phyloP scores from a whole-genome alignment of 2,329 filamentous ascomycete genomes.

The Penicillium frequentans region DNA sequence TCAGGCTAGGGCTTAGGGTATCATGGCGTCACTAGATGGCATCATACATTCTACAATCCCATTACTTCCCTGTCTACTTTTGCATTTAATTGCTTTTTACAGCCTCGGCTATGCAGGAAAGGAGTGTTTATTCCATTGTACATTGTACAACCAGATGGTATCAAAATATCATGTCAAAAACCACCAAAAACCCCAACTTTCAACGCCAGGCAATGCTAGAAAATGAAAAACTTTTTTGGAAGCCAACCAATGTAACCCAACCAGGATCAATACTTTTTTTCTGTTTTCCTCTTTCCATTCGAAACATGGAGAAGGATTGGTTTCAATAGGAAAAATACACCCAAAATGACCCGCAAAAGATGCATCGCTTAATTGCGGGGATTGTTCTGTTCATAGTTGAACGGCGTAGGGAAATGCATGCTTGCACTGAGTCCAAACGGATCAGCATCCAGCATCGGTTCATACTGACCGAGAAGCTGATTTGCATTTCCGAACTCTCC shows the following conservation, averaged over 20 bases:
- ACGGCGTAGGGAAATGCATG: constrained; percentile 90
- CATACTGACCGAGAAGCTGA: constrained; percentile 68
- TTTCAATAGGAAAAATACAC: background rate
- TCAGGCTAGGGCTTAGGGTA: constrained; percentile 44
- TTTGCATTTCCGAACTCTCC: constrained; percentile 47
- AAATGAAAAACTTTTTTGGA: constrained; percentile 31
- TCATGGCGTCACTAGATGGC: constrained; percentile 34
- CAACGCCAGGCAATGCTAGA: constrained; percentile 38
- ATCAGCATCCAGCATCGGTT: constrained; percentile 87
- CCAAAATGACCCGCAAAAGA: background rate
- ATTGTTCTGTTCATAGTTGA: constrained; percentile 50
- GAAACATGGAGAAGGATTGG: background rate
- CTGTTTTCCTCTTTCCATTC: background rate
- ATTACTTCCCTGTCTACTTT: background rate
- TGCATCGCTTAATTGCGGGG: constrained; percentile 23
- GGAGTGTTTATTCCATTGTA: background rate
- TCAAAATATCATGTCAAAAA: constrained; percentile 21
- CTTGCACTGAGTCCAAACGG: constrained; percentile 90
- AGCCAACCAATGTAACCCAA: constrained; percentile 8
- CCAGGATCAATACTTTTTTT: constrained; percentile 6
- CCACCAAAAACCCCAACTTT: constrained; percentile 7
- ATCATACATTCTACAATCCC: constrained; percentile 4
- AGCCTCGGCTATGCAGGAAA: background rate
- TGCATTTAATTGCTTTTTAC: background rate
- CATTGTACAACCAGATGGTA: constrained; percentile 23